Evolutionary conservation across 2,329 filamentous ascomycete genomes (phyloP).

Genomic region (Hypoxylon sp.): DNA sequence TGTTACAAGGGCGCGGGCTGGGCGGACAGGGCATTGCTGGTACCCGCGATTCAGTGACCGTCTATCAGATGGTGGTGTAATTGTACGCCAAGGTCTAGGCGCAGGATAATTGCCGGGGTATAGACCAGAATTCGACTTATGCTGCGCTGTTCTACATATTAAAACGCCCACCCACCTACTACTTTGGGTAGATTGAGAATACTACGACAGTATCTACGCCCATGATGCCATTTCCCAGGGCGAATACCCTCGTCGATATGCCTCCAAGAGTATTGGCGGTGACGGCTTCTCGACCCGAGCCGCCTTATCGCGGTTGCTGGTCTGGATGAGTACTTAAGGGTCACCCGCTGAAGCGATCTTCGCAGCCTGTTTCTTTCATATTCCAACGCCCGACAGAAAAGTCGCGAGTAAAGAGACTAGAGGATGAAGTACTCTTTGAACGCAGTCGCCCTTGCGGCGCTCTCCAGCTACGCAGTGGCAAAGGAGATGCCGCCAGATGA

Average conservation of each 20-base stretch:
- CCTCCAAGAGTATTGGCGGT: conserved; percentile 26
- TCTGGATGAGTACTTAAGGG: conserved; percentile 36
- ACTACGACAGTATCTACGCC: conserved; percentile 49
- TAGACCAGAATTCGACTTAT: conserved; percentile 37
- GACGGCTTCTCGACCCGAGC: conserved; percentile 38
- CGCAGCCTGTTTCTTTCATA: conserved; percentile 8
- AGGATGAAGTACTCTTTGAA: conserved; percentile 51
- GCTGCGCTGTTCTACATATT: conserved; percentile 47
- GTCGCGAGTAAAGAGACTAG: conserved; percentile 33
- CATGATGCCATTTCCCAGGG: conserved; percentile 45
- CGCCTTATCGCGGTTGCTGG: conserved; percentile 26
- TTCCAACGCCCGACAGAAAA: conserved; percentile 14
- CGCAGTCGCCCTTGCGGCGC: conserved; percentile 49
- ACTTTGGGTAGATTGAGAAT: conserved; percentile 50
- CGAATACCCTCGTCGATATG: conserved; percentile 38
- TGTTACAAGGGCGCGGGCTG: conserved; percentile 22
- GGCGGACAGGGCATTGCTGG: conserved; percentile 28
- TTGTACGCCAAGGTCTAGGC: conserved; percentile 42
- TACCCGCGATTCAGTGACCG: conserved; percentile 26
- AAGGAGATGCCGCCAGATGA: conserved; percentile 54
- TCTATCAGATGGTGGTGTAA: conserved; percentile 36
- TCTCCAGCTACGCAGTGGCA: conserved; percentile 49
- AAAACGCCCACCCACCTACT: conserved; percentile 48
- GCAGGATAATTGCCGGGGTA: conserved; percentile 41
- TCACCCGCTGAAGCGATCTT: conserved; percentile 9